Conservation (phyloP, 345 rosid genomes). For the Ailanthus altissimus region DNA sequence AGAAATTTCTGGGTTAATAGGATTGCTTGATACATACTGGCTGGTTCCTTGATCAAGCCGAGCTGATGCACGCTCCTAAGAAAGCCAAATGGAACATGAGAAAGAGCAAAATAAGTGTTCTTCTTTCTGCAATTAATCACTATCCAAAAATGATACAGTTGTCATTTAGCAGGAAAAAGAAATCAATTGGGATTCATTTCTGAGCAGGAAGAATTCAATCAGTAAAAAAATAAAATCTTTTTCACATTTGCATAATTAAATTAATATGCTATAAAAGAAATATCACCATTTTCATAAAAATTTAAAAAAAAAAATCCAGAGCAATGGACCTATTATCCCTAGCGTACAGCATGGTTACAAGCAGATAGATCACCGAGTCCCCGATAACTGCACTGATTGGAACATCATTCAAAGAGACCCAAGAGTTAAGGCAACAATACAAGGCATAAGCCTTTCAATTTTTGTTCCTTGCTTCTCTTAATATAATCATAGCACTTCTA, state of each 20-base stretch:
- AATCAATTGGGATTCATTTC: neutral
- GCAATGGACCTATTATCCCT: neutral
- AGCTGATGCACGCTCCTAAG: conserved; percentile 53
- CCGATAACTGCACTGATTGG: neutral
- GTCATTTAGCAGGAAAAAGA: neutral
- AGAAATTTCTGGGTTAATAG: conserved; percentile 36
- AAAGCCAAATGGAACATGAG: conserved; percentile 17
- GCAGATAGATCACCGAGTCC: neutral
- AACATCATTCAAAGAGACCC: neutral
- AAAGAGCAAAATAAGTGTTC: neutral
- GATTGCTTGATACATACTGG: conserved; percentile 42
- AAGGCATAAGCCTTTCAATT: neutral
- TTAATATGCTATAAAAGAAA: neutral
- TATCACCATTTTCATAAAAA: neutral
- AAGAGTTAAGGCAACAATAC: neutral
- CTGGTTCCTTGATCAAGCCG: conserved; percentile 42
- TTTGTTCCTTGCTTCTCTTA: neutral
- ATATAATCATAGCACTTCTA: neutral
- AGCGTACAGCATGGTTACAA: neutral
- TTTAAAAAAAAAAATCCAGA: neutral
- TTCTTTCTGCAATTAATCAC: neutral
- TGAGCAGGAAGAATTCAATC: neutral
- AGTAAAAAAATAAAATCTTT: neutral
- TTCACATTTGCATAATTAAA: neutral
- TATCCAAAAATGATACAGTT: neutral